Evolutionary conservation across 306 rosid species (phyloP), one percentile per base, ranked within the genome.

Genomic region (Astragalus membranaceus): DNA sequence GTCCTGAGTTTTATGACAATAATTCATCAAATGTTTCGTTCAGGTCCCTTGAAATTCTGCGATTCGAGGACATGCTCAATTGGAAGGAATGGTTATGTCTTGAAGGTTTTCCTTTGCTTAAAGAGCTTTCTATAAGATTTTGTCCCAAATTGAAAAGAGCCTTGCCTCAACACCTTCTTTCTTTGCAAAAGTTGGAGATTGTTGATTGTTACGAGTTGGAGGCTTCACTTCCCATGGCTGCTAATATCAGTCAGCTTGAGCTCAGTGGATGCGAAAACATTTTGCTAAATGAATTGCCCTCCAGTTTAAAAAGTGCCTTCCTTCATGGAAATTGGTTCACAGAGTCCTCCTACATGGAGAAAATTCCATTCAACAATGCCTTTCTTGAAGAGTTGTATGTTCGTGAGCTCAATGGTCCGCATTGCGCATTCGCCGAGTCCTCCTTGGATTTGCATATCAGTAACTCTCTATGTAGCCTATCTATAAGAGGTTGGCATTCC

Each of bases 1-100:
- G 70, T 0, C 10, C 11, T 6, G 82, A 81, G 58, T 77, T 81
- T 20, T 73, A 33, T 33, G 68, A 5, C 4, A n/a, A 12, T 58
- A 58, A 35, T 35, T 33, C 64, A 58, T 32, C 44, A 33, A 32
- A 8, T 35, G n/a, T 58, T 33, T 11, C 44, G 2, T 58, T 58
- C n/a, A 58, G 64, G 64, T 58, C 64, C 26, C 77, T 72, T 60
- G 77, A 72, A 60, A 29, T 12, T n/a, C 47, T 60, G 61, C 8
- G 15, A 8, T 72, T 72, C 20, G 16, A 35, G 29, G 10, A 8
- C 7, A 72, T 72, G 77, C 7, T 1, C 54, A 32, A 33, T 48
- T 72, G 69, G 77, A 52, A 60, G 41, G 62, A 72, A 60, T 72
- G 61, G 69, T 48, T 16, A 10, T 46, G 62, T 60, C 41, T 35